Evolutionary conservation across 257 asterid genomes (phyloP).

Genomic region (Nicotiana knightiana): DNA sequence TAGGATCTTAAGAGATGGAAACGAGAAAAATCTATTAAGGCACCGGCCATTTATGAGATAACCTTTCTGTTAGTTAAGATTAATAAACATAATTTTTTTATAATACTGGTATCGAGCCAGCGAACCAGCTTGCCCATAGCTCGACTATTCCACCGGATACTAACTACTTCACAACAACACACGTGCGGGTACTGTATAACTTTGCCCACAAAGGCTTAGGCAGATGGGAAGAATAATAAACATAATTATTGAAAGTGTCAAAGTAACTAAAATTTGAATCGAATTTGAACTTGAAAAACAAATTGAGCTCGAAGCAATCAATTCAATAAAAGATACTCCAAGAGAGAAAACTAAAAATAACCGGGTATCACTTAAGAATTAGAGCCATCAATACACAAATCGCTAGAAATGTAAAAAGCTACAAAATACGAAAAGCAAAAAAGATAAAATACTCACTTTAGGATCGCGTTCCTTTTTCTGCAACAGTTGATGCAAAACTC

Average conservation of each 20-base stretch:
- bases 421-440: not conserved
- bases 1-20: not conserved
- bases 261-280: not conserved
- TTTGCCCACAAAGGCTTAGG: too few species aligned
- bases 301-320: not conserved
- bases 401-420: not conserved
- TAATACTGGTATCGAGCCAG: too few species aligned
- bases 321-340: not conserved
- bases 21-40: not conserved
- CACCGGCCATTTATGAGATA: not conserved
- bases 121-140: too few species aligned
- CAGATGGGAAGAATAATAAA: too few species aligned
- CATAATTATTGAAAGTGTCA: not conserved
- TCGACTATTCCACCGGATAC: too few species aligned
- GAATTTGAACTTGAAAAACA: not conserved
- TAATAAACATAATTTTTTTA: not conserved
- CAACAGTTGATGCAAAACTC: conserved; percentile 54
- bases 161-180: too few species aligned
- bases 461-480: conserved; percentile 68
- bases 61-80: not conserved
- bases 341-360: not conserved
- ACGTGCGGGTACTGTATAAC: too few species aligned
- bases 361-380: not conserved
- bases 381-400: not conserved
- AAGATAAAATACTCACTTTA: conserved; percentile 38